A percentile compares a stretch with the other conserved stretches of the same genome.
Conservation (phyloP, 306 rosid species). For the Malus sylvestris region DNA sequence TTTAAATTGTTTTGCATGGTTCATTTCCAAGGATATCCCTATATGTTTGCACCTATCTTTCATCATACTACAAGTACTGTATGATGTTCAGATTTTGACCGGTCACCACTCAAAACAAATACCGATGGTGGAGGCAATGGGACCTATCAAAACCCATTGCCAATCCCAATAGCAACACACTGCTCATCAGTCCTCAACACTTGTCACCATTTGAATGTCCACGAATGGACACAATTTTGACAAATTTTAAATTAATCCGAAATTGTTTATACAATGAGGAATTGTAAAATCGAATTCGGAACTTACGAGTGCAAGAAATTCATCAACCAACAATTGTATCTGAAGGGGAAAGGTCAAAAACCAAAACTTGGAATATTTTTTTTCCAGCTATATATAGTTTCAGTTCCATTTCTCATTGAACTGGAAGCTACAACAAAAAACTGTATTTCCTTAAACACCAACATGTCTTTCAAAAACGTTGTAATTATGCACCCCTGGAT, state of each 20-base stretch:
- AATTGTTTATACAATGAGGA: not conserved
- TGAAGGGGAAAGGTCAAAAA: not conserved
- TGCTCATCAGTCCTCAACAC: not conserved
- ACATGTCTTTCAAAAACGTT: not conserved
- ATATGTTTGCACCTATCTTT: not conserved
- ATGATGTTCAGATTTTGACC: slow-evolving; percentile 14
- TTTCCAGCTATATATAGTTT: not conserved
- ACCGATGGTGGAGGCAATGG: not conserved
- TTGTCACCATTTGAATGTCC: not conserved
- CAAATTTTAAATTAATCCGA: not conserved
- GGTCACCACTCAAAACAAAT: slow-evolving; percentile 2
- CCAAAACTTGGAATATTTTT: not conserved
- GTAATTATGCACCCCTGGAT: not conserved
- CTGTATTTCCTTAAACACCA: not conserved
- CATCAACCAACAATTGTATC: not conserved
- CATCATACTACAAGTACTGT: not conserved
- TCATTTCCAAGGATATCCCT: not conserved
- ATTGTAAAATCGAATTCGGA: not conserved
- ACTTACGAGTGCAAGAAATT: not conserved
- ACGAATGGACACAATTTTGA: too few species aligned
- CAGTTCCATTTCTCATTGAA: slow-evolving; percentile 1
- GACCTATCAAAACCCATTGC: not conserved
- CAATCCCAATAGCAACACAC: not conserved
- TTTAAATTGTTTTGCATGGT: not conserved
- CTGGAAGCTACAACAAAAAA: slow-evolving; percentile 1